A percentile compares a stretch with the other conserved stretches of the same genome.
phyloP scores from a whole-genome alignment of 345 rosid genomes.

The Aquilaria malaccensis region DNA sequence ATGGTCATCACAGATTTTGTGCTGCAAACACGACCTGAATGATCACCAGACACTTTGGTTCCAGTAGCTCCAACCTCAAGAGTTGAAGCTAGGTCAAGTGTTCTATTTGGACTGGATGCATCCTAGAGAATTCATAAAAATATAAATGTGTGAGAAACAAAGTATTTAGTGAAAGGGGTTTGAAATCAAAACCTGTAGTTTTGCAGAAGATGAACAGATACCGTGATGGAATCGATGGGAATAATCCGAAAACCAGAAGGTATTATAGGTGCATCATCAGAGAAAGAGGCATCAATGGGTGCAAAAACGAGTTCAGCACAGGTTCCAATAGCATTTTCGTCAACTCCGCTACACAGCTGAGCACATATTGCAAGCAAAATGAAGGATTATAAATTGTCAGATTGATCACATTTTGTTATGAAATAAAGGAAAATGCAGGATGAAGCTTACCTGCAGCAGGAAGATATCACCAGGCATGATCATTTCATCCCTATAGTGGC shows the following conservation, averaged over 20 bases:
- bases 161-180: background rate
- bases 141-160: background rate
- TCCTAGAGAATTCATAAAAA: constrained; percentile 37
- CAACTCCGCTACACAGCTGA: constrained; percentile 94
- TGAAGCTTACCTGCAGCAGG: constrained; percentile 64
- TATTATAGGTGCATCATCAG: constrained; percentile 88
- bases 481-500: constrained; percentile 83
- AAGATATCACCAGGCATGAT: constrained; percentile 86
- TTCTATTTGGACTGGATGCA: constrained; percentile 81
- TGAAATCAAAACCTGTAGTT: too few species aligned
- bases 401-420: background rate
- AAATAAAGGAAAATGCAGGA: background rate
- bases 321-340: constrained; percentile 75
- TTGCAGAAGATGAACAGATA: constrained; percentile 17
- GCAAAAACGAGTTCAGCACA: constrained; percentile 90
- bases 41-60: constrained; percentile 51
- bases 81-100: constrained; percentile 91
- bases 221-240: constrained; percentile 78
- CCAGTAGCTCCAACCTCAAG: constrained; percentile 68
- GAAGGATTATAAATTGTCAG: background rate
- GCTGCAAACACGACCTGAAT: constrained; percentile 40
- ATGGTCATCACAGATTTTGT: constrained; percentile 92
- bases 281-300: constrained; percentile 94
- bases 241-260: constrained; percentile 98
- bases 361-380: constrained; percentile 5